Conservation (phyloP, 2,329 filamentous ascomycete species). For the Fonsecaea pugnacius region DNA sequence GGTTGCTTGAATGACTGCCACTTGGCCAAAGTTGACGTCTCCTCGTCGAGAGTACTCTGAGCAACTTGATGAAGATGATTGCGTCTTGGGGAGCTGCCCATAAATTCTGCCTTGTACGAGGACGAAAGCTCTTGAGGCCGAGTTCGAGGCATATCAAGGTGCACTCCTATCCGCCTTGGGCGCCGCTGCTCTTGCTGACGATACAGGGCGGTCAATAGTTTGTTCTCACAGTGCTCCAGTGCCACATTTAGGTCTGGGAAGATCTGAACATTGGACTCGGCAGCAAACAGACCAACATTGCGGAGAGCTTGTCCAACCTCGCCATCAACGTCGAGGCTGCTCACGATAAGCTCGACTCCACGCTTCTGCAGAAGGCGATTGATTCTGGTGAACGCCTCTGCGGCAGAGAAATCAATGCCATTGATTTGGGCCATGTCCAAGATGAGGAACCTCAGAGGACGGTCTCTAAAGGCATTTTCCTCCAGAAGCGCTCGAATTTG, state of each 20-base stretch:
- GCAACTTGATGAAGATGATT: constrained; percentile 79
- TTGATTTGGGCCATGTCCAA: constrained; percentile 88
- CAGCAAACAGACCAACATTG: constrained; percentile 79
- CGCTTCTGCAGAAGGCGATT: constrained; percentile 79
- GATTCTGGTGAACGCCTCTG: constrained; percentile 91
- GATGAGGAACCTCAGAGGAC: constrained; percentile 86
- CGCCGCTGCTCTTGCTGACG: constrained; percentile 62
- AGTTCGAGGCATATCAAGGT: constrained; percentile 35
- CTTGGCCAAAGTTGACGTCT: constrained; percentile 62
- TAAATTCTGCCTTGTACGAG: constrained; percentile 52
- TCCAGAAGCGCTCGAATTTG: constrained; percentile 81
- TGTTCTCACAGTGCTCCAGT: constrained; percentile 92
- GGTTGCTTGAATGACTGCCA: constrained; percentile 91
- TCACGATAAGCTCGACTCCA: constrained; percentile 79
- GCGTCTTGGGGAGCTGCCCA: constrained; percentile 76
- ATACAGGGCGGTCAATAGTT: constrained; percentile 81
- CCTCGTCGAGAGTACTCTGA: constrained; percentile 71
- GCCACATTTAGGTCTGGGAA: constrained; percentile 92
- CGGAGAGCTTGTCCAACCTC: constrained; percentile 77
- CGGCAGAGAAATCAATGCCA: constrained; percentile 93
- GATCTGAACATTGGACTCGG: constrained; percentile 74
- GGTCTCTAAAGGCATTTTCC: constrained; percentile 74
- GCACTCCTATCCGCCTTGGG: constrained; percentile 22
- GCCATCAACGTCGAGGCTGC: constrained; percentile 75
- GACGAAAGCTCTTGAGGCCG: constrained; percentile 33